Evolutionary conservation across 768 basidiomycete species (phyloP).

Genomic region (Tulasnella sp.): DNA sequence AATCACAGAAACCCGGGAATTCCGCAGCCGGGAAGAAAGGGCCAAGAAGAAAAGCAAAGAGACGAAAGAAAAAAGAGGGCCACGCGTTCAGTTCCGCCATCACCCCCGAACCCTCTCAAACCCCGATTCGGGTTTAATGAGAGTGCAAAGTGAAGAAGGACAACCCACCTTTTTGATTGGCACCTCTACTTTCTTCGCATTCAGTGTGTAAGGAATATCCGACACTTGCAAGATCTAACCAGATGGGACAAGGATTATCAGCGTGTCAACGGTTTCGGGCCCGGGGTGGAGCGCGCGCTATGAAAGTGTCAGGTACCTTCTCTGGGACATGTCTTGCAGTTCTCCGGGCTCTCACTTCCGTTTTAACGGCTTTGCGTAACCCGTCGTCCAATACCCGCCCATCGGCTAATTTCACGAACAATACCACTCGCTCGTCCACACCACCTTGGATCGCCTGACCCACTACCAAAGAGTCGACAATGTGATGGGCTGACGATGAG

Average conservation of each 20-base stretch:
- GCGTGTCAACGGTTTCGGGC: neutral
- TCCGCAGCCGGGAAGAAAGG: neutral
- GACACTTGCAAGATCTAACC: conserved; percentile 66
- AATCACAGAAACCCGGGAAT: conserved; percentile 31
- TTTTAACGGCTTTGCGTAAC: conserved; percentile 60
- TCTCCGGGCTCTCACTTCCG: conserved; percentile 62
- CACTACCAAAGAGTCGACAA: conserved; percentile 74
- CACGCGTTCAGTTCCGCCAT: neutral
- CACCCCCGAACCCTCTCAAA: neutral
- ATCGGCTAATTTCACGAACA: conserved; percentile 69
- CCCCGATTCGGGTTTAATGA: conserved; percentile 10
- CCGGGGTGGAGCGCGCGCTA: neutral
- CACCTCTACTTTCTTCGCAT: conserved; percentile 80
- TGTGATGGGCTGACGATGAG: conserved; percentile 39
- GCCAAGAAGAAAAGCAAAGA: neutral
- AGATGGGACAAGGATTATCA: conserved; percentile 15
- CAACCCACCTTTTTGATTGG: conserved; percentile 67
- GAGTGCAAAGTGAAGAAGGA: neutral
- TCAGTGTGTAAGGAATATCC: conserved; percentile 79
- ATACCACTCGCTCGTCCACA: conserved; percentile 72
- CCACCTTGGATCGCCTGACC: conserved; percentile 69
- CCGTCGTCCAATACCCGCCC: conserved; percentile 55
- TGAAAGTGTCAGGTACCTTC: conserved; percentile 48
- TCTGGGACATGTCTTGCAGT: conserved; percentile 78
- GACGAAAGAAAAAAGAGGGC: neutral